Evolutionary conservation across 2,329 filamentous ascomycete species (phyloP).

Genomic region (Escovopsis sp.): DNA sequence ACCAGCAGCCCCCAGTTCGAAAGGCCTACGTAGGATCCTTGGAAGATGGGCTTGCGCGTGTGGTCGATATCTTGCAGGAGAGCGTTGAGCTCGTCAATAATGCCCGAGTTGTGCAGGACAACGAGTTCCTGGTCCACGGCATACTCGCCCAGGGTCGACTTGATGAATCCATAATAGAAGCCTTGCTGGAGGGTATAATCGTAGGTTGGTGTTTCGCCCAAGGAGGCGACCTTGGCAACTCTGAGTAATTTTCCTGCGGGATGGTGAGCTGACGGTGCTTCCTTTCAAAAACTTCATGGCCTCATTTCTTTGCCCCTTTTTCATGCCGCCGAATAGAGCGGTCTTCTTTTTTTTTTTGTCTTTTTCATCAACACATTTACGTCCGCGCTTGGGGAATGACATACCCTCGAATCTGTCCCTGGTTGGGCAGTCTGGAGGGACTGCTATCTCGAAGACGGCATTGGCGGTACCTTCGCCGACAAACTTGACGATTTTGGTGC

Average conservation of each 20-base stretch:
- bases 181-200: constrained; percentile 24
- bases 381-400: neutral
- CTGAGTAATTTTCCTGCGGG: constrained; percentile 21
- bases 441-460: constrained; percentile 50
- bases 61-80: constrained; percentile 35
- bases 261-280: neutral
- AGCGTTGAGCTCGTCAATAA: constrained; percentile 34
- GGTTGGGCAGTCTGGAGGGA: constrained; percentile 15
- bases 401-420: constrained; percentile 17
- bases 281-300: neutral
- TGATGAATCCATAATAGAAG: constrained; percentile 21
- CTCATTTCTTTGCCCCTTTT: neutral
- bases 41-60: constrained; percentile 29
- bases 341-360: too few species aligned
- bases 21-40: constrained; percentile 34
- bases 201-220: constrained; percentile 17
- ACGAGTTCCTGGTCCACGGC: constrained; percentile 25
- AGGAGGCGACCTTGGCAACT: constrained; percentile 23
- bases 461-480: constrained; percentile 64
- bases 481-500: constrained; percentile 23
- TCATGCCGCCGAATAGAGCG: neutral
- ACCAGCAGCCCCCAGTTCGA: constrained; percentile 55
- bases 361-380: too few species aligned
- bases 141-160: constrained; percentile 19
- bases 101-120: constrained; percentile 19